phyloP scores from a whole-genome alignment of 2,329 filamentous ascomycete genomes.

The Ceratocystis diversiconidia region DNA sequence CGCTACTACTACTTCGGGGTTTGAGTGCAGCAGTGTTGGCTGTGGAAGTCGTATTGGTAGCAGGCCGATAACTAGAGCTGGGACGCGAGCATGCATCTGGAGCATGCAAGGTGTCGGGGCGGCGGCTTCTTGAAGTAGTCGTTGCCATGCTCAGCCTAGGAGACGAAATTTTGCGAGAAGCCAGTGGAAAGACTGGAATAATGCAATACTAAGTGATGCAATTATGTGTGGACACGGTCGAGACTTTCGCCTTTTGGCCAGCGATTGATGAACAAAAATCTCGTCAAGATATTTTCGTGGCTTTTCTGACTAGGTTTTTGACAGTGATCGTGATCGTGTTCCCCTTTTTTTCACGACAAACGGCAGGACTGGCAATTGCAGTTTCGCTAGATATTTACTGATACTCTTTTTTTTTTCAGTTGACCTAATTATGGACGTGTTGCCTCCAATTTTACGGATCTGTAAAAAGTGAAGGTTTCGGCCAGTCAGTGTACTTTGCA shows the following conservation, averaged over 20 bases:
- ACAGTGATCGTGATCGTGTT: not conserved
- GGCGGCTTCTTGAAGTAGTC: constrained; percentile 11
- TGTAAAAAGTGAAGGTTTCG: constrained; percentile 1
- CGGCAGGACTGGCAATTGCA: not conserved
- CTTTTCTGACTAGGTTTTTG: not conserved
- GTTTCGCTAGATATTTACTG: not conserved
- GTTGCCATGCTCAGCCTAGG: constrained; percentile 8
- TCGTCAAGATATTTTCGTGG: not conserved
- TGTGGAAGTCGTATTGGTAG: not conserved
- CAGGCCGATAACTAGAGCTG: not conserved
- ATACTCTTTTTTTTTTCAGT: not conserved
- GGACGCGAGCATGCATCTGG: constrained; percentile 15
- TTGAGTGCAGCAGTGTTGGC: constrained; percentile 7
- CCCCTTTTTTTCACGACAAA: not conserved
- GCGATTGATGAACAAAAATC: not conserved
- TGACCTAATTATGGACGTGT: not conserved
- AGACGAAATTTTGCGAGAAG: constrained; percentile 4
- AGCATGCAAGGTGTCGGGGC: constrained; percentile 10
- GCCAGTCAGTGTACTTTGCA: not conserved
- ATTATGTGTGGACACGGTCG: not conserved
- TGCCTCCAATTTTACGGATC: not conserved
- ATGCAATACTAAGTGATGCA: not conserved
- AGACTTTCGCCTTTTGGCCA: not conserved
- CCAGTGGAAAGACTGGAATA: not conserved
- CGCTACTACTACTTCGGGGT: constrained; percentile 8